Percentiles rank a stretch among this genome's conserved stretches.
Conservation (phyloP, 306 rosid genomes). For the Prosopis cineraria region DNA sequence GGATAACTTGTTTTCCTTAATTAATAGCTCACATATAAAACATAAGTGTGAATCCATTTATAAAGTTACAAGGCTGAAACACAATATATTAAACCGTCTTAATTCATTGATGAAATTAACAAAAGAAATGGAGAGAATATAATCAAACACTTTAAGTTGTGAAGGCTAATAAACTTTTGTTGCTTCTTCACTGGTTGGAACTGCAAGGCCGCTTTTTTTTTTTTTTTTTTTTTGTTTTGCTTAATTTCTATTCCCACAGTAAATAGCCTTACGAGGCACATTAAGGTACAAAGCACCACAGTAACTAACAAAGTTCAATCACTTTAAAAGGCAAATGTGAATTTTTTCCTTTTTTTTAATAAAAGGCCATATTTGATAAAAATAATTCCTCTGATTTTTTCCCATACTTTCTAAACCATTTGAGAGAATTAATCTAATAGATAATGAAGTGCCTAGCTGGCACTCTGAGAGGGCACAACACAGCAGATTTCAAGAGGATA, state of each 20-base stretch:
- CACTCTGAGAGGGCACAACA: slow-evolving; percentile 22
- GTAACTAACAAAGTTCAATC: slow-evolving; percentile 12
- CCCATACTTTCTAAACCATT: not conserved
- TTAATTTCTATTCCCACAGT: not conserved
- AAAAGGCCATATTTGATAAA: not conserved
- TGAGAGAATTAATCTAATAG: slow-evolving; percentile 15
- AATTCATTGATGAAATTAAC: not conserved
- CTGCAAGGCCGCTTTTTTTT: not conserved
- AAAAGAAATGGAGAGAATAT: not conserved
- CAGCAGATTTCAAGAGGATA: slow-evolving; percentile 12
- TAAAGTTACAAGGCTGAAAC: not conserved
- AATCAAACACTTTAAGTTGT: not conserved
- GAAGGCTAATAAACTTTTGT: not conserved
- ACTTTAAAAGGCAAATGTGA: not conserved
- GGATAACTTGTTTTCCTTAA: not conserved
- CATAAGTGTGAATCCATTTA: not conserved
- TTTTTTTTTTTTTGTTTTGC: not conserved
- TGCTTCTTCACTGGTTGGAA: slow-evolving; percentile 16
- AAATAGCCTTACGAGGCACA: slow-evolving; percentile 25
- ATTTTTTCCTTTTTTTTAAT: not conserved
- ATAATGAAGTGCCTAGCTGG: slow-evolving; percentile 32
- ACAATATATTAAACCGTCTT: not conserved
- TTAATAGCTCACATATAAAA: not conserved
- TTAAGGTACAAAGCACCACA: not conserved
- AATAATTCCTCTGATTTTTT: not conserved